phyloP scores from a whole-genome alignment of 495 filamentous ascomycete species.

The Neurospora sublineolata region DNA sequence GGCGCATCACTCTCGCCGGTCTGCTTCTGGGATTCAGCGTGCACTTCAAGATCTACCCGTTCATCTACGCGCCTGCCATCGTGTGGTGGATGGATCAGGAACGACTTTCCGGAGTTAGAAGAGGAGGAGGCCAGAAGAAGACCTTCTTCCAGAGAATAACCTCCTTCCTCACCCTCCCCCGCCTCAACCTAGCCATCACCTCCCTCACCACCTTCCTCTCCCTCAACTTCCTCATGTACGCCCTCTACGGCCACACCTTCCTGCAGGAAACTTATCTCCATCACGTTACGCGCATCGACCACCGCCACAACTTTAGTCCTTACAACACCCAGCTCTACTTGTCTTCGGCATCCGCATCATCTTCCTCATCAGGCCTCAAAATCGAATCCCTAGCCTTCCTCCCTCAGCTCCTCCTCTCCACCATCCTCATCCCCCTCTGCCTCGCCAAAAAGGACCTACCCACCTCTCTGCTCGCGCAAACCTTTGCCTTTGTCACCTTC shows the following conservation, averaged over 20 bases:
- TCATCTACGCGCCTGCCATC: constrained; percentile 81
- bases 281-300: constrained; percentile 86
- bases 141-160: constrained; percentile 8
- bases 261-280: constrained; percentile 82
- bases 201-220: constrained; percentile 59
- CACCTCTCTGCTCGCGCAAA: constrained; percentile 92
- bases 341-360: constrained; percentile 44
- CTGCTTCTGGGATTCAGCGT: constrained; percentile 70
- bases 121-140: too few relatives aligned
- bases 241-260: constrained; percentile 60
- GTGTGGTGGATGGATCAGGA: constrained; percentile 74
- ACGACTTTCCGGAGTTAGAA: constrained; percentile 9
- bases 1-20: constrained; percentile 53
- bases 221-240: constrained; percentile 70
- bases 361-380: background rate
- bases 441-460: constrained; percentile 77
- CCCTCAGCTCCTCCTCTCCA: constrained; percentile 71
- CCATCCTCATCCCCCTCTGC: constrained; percentile 61
- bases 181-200: constrained; percentile 49
- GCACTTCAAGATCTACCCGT: constrained; percentile 98
- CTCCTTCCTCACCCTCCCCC: constrained; percentile 48
- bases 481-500: constrained; percentile 91
- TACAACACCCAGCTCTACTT: constrained; percentile 91
- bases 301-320: constrained; percentile 94
- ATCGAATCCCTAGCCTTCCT: constrained; percentile 79